These are phyloP conservation scores for Sergeia podlipaevii DNA, from an alignment of 208 protist species.

Conservation along the genomic window DNA sequence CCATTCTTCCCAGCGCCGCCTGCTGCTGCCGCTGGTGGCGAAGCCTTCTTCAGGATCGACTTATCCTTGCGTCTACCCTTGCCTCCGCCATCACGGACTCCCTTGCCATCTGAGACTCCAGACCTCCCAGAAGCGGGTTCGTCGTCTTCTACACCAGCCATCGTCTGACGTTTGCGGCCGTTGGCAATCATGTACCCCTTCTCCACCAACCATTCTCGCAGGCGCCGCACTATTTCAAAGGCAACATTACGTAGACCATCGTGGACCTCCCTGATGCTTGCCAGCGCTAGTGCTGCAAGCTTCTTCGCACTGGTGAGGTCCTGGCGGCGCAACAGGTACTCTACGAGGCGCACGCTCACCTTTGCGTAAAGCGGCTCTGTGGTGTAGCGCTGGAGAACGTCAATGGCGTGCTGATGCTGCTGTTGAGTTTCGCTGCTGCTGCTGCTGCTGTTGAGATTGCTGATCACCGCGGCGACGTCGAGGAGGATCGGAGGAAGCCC, in stretches of 20 bases:
- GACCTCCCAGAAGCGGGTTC: no score
- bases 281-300: slow-evolving; percentile 15
- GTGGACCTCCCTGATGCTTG: slow-evolving; percentile 12
- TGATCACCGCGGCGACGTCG: no score
- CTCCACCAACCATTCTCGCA: slow-evolving; percentile 25
- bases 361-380: slow-evolving; percentile 48
- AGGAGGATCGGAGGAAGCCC: no score
- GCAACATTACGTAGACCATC: slow-evolving; percentile 15
- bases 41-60: slow-evolving; percentile 5
- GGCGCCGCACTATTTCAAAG: slow-evolving; percentile 2
- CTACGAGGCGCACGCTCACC: slow-evolving; percentile 38
- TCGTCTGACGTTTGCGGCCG: not conserved
- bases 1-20: not conserved
- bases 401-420: no score
- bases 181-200: slow-evolving; percentile 14
- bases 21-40: not conserved
- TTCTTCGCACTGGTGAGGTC: slow-evolving; percentile 20
- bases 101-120: no score
- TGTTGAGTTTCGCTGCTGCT: no score
- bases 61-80: no score
- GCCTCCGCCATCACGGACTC: no score
- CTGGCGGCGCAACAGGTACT: slow-evolving; percentile 29
- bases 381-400: slow-evolving; percentile 29
- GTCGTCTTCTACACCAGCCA: slow-evolving; percentile 2
- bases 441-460: no score